Conservation (phyloP, 2,329 filamentous ascomycete species). For the Laburnicola sp. region DNA sequence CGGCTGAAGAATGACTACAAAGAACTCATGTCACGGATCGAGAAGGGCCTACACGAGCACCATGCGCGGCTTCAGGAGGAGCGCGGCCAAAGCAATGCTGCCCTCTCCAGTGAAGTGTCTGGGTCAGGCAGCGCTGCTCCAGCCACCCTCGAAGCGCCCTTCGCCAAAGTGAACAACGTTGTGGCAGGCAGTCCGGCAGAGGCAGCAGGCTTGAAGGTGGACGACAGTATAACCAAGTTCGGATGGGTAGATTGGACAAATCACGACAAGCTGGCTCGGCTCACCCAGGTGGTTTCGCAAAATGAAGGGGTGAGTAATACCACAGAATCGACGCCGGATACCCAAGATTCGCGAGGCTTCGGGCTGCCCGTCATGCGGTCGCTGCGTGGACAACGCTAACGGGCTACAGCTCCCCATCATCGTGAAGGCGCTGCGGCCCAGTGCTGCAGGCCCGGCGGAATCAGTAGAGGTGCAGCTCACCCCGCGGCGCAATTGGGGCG, state of each 20-base stretch:
- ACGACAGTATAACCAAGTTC: constrained; percentile 82
- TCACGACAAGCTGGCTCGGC: constrained; percentile 80
- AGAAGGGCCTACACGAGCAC: constrained; percentile 83
- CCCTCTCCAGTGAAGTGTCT: constrained; percentile 22
- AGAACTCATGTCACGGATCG: constrained; percentile 78
- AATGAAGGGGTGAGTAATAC: constrained; percentile 77
- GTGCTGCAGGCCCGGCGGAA: constrained; percentile 36
- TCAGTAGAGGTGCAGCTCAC: constrained; percentile 72
- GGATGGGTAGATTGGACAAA: constrained; percentile 82
- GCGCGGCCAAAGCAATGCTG: constrained; percentile 46
- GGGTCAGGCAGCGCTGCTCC: constrained; percentile 29
- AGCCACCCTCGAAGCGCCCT: constrained; percentile 62
- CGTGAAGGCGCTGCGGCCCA: constrained; percentile 64
- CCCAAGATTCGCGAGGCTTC: constrained; percentile 11
- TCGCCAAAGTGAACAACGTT: constrained; percentile 89
- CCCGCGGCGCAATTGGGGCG: constrained; percentile 84
- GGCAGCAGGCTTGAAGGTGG: constrained; percentile 74
- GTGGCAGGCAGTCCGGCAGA: constrained; percentile 78
- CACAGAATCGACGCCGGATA: constrained; percentile 11
- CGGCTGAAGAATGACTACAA: constrained; percentile 92
- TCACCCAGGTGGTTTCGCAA: constrained; percentile 86
- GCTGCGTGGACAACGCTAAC: constrained; percentile 26
- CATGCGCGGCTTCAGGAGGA: constrained; percentile 69
- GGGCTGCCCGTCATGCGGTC: constrained; percentile 16
- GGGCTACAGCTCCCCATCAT: constrained; percentile 64